Evolutionary conservation across 176 grass and related monocot genomes (phyloP).

Genomic region (Bothriochloa decipiens): DNA sequence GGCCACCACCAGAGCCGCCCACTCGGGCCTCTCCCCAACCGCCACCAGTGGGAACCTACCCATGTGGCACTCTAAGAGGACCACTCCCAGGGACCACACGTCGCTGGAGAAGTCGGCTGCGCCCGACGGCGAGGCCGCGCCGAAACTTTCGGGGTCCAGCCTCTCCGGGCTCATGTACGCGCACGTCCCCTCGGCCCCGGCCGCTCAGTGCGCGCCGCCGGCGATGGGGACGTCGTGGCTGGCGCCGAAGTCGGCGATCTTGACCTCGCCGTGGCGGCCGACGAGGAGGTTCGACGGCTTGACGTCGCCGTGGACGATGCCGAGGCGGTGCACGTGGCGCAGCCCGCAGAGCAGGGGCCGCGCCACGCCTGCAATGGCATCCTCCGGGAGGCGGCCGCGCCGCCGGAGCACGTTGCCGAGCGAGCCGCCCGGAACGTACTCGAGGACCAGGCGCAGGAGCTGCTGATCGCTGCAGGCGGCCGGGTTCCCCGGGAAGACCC

Average conservation of each 20-base stretch:
- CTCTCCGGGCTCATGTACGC: conserved; percentile 52
- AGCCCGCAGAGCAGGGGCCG: conserved; percentile 39
- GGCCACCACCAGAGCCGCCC: conserved; percentile 7
- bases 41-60: conserved; percentile 46
- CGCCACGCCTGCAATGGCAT: conserved; percentile 32
- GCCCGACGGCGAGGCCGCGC: background rate
- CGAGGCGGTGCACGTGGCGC: conserved; percentile 42
- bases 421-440: conserved; percentile 35
- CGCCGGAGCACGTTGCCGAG: conserved; percentile 38
- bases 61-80: conserved; percentile 45
- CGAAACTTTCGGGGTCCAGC: conserved; percentile 49
- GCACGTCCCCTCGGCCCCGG: conserved; percentile 26
- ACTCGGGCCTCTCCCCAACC: conserved; percentile 38
- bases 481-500: conserved; percentile 1
- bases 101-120: conserved; percentile 30
- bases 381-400: conserved; percentile 31
- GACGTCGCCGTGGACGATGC: conserved; percentile 58
- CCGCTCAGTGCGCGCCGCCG: background rate
- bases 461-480: background rate
- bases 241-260: conserved; percentile 81
- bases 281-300: conserved; percentile 57
- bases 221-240: conserved; percentile 3
- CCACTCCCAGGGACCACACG: conserved; percentile 49
- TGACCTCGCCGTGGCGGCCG: conserved; percentile 52
- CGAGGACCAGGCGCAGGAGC: conserved; percentile 32